Conservation (phyloP, 257 asterid genomes). For the Agastache rugosa region DNA sequence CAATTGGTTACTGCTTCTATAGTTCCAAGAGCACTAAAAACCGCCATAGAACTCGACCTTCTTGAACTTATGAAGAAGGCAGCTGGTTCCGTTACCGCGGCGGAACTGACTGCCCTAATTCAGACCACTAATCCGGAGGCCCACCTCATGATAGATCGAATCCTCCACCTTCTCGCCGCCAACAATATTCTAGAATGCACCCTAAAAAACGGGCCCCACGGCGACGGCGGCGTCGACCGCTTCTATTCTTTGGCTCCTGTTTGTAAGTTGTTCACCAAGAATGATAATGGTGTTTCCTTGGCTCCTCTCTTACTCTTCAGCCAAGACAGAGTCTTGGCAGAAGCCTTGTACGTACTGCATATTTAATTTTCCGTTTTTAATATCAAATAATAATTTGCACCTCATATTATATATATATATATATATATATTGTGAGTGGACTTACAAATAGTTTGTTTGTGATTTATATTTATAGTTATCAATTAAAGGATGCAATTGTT, state of each 20-base stretch:
- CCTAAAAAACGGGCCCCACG: no score
- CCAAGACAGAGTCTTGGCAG: slow-evolving; percentile 37
- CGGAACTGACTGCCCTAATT: slow-evolving; percentile 37
- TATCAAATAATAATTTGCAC: no score
- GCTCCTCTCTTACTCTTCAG: no score
- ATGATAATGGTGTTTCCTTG: no score
- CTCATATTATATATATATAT: no score
- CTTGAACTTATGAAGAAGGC: neutral
- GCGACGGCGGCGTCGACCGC: slow-evolving; percentile 25
- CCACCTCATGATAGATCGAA: slow-evolving; percentile 41
- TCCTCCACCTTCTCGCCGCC: slow-evolving; percentile 46
- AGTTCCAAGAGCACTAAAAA: neutral
- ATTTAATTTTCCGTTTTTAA: no score
- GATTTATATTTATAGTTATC: slow-evolving; percentile 33
- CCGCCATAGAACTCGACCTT: neutral
- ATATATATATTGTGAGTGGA: no score
- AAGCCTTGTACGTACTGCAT: slow-evolving; percentile 12
- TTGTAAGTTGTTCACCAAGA: slow-evolving; percentile 37
- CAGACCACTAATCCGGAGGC: slow-evolving; percentile 38
- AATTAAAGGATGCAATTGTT: no score
- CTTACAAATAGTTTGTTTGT: no score
- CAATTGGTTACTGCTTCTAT: neutral
- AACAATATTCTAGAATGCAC: slow-evolving; percentile 36
- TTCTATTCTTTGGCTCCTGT: slow-evolving; percentile 42
- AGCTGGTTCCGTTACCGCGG: neutral